Evolutionary conservation across 148 eudicot genomes (phyloP), one percentile per base, ranked within the genome.

Genomic region (Rheum nobile): DNA sequence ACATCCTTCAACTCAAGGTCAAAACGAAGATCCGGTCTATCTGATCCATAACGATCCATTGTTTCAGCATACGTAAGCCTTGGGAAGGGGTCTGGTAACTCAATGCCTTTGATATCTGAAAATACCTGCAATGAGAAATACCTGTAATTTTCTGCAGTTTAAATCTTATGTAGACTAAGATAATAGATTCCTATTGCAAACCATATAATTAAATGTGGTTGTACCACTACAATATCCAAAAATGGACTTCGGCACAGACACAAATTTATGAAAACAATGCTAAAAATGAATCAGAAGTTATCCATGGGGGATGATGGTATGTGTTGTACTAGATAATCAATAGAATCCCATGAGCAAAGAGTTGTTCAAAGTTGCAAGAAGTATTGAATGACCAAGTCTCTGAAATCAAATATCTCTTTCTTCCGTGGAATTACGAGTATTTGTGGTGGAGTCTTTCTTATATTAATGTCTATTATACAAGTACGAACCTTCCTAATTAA

Each of bases 41-140:
- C 98, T 75, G 98, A 90, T 82, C 98, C 98, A 87, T 84, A 95
- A 77, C 92, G 86, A 77, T 79, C 82, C 96, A 91, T 91, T 55
- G 93, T 96, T 87, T 95, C 97, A 42, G 90, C 90, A 85, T 91
- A 95, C 32, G 97, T 91, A 67, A 95, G 90, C 87, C 96, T 90
- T 16, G 92, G 98, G 77, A 95, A 95, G 75, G 98, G 98, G 54
- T 87, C 80, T 24, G 98, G 96, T 67, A 95, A 82, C 79, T 91
- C 85, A 75, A 95, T 76, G 77, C 93, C 98, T 82, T 88, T 90
- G 41, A 95, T 86, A 86, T 95, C 96, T 79, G 84, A 83, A 82
- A 95, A 95, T 50, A 95, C 98, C 98, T 95, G 86, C 76, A 86
- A 77, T 57, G 73, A 80, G 42, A 57, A 67, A 39, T 39, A 22